These are phyloP conservation scores for Solanum virginianum DNA, from an alignment of 257 asterid genomes.

Conservation along the genomic window DNA sequence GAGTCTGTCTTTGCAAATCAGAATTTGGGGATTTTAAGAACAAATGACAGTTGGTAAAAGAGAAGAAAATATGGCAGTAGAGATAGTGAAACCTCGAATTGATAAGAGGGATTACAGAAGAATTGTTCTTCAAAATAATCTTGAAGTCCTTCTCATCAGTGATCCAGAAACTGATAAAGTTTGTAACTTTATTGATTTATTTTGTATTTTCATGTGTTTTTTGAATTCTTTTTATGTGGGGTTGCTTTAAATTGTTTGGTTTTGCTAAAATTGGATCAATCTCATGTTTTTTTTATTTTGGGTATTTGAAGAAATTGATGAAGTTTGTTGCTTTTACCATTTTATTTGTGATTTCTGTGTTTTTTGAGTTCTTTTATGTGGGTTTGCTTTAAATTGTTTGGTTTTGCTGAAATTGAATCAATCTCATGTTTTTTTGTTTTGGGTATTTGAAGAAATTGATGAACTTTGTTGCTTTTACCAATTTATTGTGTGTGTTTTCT, in stretches of 20 bases:
- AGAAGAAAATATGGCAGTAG: constrained; percentile 18
- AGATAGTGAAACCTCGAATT: constrained; percentile 73
- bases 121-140: constrained; percentile 58
- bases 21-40: background rate
- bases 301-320: background rate
- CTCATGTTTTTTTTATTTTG: background rate
- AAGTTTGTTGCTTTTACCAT: background rate
- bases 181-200: background rate
- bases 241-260: background rate
- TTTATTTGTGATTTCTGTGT: background rate
- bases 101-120: constrained; percentile 72
- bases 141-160: constrained; percentile 78
- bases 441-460: background rate
- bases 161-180: constrained; percentile 98
- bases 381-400: background rate
- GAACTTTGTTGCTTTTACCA: background rate
- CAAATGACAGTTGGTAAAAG: constrained; percentile 40
- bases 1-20: background rate
- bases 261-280: background rate
- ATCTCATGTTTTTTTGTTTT: background rate
- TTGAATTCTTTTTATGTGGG: background rate
- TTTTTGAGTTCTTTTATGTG: background rate
- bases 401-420: background rate
- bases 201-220: background rate
- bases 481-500: background rate